These are phyloP conservation scores for Pythium sukuiense DNA, from an alignment of 352 stramenopile species.

Conservation along the genomic window DNA sequence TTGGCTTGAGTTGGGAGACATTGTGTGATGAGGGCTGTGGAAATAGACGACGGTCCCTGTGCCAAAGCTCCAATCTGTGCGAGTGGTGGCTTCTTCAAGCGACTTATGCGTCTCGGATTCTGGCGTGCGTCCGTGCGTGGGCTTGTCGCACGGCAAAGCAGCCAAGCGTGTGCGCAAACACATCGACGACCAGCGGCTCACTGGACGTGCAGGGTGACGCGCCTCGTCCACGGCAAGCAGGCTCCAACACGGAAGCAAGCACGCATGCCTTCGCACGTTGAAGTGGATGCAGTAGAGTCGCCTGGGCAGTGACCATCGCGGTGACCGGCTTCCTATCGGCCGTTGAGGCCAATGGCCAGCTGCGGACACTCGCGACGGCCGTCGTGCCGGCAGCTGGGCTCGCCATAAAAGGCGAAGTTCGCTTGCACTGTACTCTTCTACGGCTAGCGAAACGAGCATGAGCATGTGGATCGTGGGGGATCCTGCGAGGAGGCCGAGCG, in stretches of 20 bases:
- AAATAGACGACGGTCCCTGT: neutral
- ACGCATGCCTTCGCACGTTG: neutral
- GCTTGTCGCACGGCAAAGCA: neutral
- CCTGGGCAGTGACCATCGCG: too few relatives aligned
- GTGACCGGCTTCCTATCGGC: too few relatives aligned
- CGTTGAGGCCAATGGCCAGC: neutral
- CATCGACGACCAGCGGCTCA: neutral
- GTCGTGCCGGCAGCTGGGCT: too few relatives aligned
- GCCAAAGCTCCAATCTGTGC: neutral
- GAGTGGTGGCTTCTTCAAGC: neutral
- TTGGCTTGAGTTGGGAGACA: too few relatives aligned
- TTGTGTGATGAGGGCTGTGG: neutral
- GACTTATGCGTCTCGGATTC: neutral
- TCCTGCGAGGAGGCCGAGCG: neutral
- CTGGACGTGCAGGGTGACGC: neutral
- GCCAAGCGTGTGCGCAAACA: neutral
- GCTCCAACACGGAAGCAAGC: neutral
- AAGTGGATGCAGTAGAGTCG: neutral
- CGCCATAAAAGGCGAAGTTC: too few relatives aligned
- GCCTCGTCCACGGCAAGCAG: neutral
- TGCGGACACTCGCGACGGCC: neutral
- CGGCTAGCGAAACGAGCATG: neutral
- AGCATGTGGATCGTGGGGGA: too few relatives aligned
- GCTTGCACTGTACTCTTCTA: too few relatives aligned
- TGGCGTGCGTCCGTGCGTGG: neutral